Evolutionary conservation across 208 protist species (phyloP), one percentile per base, ranked within the genome.

Genomic region (Acanthamoeba sp.): DNA sequence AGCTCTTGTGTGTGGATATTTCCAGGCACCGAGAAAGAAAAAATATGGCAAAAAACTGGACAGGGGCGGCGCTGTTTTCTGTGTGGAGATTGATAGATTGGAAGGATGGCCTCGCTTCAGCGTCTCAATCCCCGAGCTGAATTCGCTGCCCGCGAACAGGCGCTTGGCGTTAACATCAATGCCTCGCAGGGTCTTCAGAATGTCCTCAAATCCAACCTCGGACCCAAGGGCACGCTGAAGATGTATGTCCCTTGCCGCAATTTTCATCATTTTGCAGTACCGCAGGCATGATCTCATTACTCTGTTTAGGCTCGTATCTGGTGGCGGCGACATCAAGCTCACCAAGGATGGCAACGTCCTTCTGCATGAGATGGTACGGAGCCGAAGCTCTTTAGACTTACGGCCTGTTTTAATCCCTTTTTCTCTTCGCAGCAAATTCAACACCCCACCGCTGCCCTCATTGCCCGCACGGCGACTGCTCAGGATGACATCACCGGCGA

Each of bases 291-390:
- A 42, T 22, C n/a, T 88, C 34, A 91, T 97, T 24, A 97, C 34
- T n/a, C n/a, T n/a, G 55, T 36, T 62, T 24, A 98, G 97, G 97
- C 98, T 99, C 12, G 99, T 99, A 22, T 98, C 98, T 50, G 99
- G 99, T 69, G 98, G 98, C 93, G 99, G 99, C 36, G 98, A 99
- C 78, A 99, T 99, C 85, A 99, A 99, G 97, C 98, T 99, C 32
- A 99, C 99, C 14, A 99, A 99, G 97, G 99, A 99, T 93, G 99
- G 99, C 40, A 99, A 99, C 94, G 99, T 99, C 38, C 98, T 99
- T 40, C 97, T 99, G 18, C 98, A 99, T 57, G 99, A 99, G 96
- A 99, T 99, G 99, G 97, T 98, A 93, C 34, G 94, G 34, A 80
- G 18, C 9, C 94, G n/a, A n/a, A n/a, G n/a, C n/a, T n/a, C n/a